A percentile compares a stretch with the other conserved stretches of the same genome.
Conservation (phyloP, 2,329 filamentous ascomycete genomes). For the Fusarium robinianum region DNA sequence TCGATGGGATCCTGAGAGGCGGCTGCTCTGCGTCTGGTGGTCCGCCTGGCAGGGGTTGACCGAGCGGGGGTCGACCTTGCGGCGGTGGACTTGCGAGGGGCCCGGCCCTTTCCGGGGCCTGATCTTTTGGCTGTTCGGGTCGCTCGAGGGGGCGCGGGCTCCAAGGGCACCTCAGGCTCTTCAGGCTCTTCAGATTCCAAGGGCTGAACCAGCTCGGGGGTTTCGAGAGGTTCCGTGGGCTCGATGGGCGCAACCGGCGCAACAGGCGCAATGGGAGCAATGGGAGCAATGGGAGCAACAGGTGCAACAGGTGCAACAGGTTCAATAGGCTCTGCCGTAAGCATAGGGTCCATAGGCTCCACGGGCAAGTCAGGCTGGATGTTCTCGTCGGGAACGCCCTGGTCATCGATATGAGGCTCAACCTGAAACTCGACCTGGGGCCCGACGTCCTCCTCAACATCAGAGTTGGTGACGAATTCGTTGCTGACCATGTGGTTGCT, state of each 20-base stretch:
- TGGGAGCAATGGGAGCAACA: conserved; percentile 4
- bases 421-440: conserved; percentile 13
- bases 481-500: conserved; percentile 29
- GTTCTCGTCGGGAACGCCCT: conserved; percentile 27
- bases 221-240: not conserved
- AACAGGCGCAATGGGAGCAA: conserved; percentile 21
- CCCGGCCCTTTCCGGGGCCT: conserved; percentile 27
- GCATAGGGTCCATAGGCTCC: conserved; percentile 39
- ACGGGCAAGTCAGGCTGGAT: conserved; percentile 33
- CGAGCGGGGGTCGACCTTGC: conserved; percentile 36
- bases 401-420: conserved; percentile 15
- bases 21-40: conserved; percentile 31
- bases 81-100: conserved; percentile 24
- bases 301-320: conserved; percentile 13
- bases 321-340: conserved; percentile 21
- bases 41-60: conserved; percentile 27
- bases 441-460: conserved; percentile 34
- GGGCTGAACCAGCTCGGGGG: conserved; percentile 1
- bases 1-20: conserved; percentile 41
- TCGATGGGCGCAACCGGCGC: conserved; percentile 6
- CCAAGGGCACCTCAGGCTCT: conserved; percentile 16
- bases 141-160: conserved; percentile 35
- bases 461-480: conserved; percentile 40
- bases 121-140: conserved; percentile 34
- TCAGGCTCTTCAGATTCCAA: conserved; percentile 16